A percentile compares a stretch with the other conserved stretches of the same genome.
Evolutionary conservation across 495 filamentous ascomycete genomes (phyloP).

Genomic region (Talaromyces adpressus): DNA sequence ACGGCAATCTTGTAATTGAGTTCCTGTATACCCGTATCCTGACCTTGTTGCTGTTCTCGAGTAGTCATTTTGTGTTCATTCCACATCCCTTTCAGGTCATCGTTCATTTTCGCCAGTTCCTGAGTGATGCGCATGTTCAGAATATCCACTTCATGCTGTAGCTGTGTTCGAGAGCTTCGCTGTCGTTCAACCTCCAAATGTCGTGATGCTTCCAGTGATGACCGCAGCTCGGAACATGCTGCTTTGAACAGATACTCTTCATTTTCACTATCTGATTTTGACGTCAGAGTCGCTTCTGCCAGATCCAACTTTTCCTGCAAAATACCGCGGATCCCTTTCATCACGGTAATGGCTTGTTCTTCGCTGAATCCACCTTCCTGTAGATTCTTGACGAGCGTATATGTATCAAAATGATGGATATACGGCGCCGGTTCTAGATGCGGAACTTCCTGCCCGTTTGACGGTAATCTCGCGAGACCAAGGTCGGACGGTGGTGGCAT

Average conservation of each 20-base stretch:
- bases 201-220: conserved; percentile 57
- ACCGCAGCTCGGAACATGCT: conserved; percentile 85
- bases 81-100: conserved; percentile 91
- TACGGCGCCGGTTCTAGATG: conserved; percentile 69
- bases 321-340: conserved; percentile 79
- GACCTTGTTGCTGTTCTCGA: conserved; percentile 71
- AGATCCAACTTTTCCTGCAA: conserved; percentile 72
- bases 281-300: conserved; percentile 67
- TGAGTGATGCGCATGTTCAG: conserved; percentile 74
- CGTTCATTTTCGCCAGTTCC: conserved; percentile 70
- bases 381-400: conserved; percentile 73
- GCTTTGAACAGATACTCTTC: conserved; percentile 91
- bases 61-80: conserved; percentile 93
- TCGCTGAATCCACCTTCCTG: conserved; percentile 58
- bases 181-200: conserved; percentile 55
- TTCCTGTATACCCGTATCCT: conserved; percentile 82
- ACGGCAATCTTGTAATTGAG: conserved; percentile 92
- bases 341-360: conserved; percentile 66
- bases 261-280: conserved; percentile 75
- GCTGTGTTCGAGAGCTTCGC: conserved; percentile 69
- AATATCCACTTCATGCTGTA: conserved; percentile 94
- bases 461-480: conserved; percentile 44
- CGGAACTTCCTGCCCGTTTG: conserved; percentile 3
- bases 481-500: conserved; percentile 35
- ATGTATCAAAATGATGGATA: conserved; percentile 95